Conservation (phyloP, 2,329 filamentous ascomycete genomes). For the Cladosporium colombiae region DNA sequence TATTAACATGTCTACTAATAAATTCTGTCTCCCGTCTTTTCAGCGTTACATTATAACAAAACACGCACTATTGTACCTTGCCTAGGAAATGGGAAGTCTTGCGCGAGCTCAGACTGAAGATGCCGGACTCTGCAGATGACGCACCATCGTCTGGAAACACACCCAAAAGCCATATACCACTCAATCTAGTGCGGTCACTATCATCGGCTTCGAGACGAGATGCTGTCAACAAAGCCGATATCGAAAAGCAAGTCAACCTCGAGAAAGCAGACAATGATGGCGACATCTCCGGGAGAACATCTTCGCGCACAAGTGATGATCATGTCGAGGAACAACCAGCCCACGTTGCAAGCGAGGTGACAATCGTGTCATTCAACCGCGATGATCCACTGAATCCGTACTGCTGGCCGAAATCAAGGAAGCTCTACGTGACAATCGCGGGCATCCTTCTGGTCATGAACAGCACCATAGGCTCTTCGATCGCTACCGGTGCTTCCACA, state of each 20-base stretch:
- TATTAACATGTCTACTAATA: not conserved
- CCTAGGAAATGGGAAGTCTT: not conserved
- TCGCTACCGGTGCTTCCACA: slow-evolving; percentile 61
- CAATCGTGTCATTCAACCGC: slow-evolving; percentile 40
- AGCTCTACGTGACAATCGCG: slow-evolving; percentile 56
- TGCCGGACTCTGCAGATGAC: not conserved
- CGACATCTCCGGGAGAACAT: slow-evolving; percentile 25
- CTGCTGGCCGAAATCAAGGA: slow-evolving; percentile 46
- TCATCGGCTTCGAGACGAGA: slow-evolving; percentile 4
- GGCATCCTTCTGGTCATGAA: slow-evolving; percentile 65
- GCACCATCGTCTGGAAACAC: not conserved
- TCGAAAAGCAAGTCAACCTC: slow-evolving; percentile 24
- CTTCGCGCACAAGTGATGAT: slow-evolving; percentile 5
- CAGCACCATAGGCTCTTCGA: slow-evolving; percentile 65
- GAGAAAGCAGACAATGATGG: slow-evolving; percentile 33
- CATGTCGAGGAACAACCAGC: not conserved
- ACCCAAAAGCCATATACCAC: slow-evolving; percentile 9
- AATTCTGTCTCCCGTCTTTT: not conserved
- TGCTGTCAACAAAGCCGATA: slow-evolving; percentile 22
- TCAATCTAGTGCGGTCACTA: slow-evolving; percentile 6
- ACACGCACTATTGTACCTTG: not conserved
- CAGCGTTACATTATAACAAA: not conserved
- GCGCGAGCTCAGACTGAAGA: not conserved
- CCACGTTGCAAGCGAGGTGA: not conserved
- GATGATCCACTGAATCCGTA: slow-evolving; percentile 36